Evolutionary conservation across 2,329 filamentous ascomycete genomes (phyloP), one percentile per base, ranked within the genome.

Genomic region (Neofusicoccum umdonicola): DNA sequence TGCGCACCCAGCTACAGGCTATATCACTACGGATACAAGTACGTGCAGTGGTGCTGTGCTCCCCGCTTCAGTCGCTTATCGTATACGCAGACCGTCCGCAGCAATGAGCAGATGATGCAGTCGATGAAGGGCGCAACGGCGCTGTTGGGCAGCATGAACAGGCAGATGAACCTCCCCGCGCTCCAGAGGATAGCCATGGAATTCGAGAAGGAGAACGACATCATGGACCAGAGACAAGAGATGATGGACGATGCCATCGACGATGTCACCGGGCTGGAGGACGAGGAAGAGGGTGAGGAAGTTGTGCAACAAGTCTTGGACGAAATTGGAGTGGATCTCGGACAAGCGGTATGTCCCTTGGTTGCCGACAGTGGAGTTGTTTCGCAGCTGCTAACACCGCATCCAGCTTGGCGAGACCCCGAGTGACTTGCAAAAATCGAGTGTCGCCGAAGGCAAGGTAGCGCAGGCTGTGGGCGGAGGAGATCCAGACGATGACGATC

Each of bases 161-260:
- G 91, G 69, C 92, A 92, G 68, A 98, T 98, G 93, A 98, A 99
- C 75, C 87, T 99, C 2, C 95, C 95, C 0, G 93, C 93, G 17
- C 83, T 99, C 39, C 94, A 98, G 77, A 88, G 94, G 65, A 99
- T 99, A 75, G 94, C 95, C 19, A 97, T 97, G 93, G 95, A 99
- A 74, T 99, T 99, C 73, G 95, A 99, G 80, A 90, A 92, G 72
- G 95, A 99, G 79, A 99, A 98, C 79, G 95, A 98, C 73, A 93
- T 99, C 66, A 99, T 99, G 95, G 95, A 99, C 71, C 93, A 98
- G 80, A 87, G 95, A 68, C 93, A 98, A 77, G 95, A 98, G 79
- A 97, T 99, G 91, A 98, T 99, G 95, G 94, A 98, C 75, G 95
- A 98, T 78, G 94, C 93, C 19, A 95, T 99, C 66, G 95, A 99